Percentiles rank a stretch among this genome's conserved stretches.
Conservation (phyloP, 2,329 filamentous ascomycete genomes). For the Claviceps cyperi region DNA sequence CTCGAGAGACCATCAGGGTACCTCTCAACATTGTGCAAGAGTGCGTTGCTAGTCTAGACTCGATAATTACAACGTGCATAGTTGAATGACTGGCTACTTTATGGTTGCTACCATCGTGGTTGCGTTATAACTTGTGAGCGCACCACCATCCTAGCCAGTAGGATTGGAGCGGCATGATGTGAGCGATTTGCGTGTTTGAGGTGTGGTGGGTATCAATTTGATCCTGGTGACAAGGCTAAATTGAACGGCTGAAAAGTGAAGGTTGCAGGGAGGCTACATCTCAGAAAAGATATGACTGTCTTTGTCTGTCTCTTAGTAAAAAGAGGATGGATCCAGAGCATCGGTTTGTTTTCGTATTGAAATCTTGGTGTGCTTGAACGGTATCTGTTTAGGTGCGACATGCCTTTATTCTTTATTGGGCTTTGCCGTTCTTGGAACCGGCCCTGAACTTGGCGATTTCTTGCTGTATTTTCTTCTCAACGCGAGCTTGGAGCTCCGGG, state of each 20-base stretch:
- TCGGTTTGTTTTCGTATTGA: neutral
- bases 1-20: neutral
- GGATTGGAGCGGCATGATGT: neutral
- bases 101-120: neutral
- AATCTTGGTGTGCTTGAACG: neutral
- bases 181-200: neutral
- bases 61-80: neutral
- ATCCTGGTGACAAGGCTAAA: neutral
- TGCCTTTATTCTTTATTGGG: constrained; percentile 30
- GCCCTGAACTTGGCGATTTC: constrained; percentile 64
- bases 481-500: constrained; percentile 67
- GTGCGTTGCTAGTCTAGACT: neutral
- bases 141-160: neutral
- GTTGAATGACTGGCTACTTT: neutral
- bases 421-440: constrained; percentile 39
- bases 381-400: neutral
- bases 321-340: neutral
- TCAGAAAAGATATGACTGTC: neutral
- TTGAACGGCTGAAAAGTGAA: neutral
- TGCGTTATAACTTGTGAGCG: neutral
- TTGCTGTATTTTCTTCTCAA: constrained; percentile 59
- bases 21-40: neutral
- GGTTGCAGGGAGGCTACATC: neutral
- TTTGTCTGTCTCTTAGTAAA: neutral
- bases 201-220: neutral